Evolutionary conservation across 106 monocot genomes (phyloP).

Genomic region (Agapanthus africanus): DNA sequence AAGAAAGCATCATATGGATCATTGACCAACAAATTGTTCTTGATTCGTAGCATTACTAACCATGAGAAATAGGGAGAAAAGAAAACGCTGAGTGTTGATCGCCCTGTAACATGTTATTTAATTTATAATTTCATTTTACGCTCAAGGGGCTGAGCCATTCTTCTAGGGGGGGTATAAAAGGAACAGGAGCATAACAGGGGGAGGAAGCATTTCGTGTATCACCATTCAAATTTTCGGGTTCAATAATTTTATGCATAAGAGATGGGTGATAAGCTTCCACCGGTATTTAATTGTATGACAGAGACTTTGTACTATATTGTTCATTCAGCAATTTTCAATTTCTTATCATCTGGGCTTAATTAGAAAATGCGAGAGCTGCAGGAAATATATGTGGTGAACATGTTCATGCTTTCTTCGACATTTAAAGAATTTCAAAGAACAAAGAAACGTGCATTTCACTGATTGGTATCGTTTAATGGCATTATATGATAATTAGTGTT

Average conservation of each 20-base stretch:
- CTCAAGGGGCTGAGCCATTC: background rate
- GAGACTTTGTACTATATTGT: background rate
- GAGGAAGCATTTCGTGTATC: constrained; percentile 1
- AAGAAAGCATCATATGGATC: background rate
- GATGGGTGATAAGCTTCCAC: background rate
- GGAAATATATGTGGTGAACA: too few relatives aligned
- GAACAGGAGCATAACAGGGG: background rate
- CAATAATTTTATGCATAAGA: background rate
- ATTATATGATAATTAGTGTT: too few relatives aligned
- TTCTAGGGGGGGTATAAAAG: background rate
- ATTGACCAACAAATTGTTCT: background rate
- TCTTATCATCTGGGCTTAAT: too few relatives aligned
- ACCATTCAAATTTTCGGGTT: background rate
- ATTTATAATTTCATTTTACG: background rate
- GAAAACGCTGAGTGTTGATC: background rate
- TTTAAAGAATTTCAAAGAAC: too few relatives aligned
- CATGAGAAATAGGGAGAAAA: background rate
- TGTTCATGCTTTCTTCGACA: too few relatives aligned
- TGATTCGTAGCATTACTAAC: background rate
- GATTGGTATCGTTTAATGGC: too few relatives aligned
- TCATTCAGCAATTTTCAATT: background rate
- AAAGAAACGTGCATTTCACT: too few relatives aligned
- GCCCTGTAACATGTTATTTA: constrained; percentile 1
- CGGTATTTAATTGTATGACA: background rate
- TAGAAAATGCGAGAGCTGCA: too few relatives aligned